Evolutionary conservation across 768 basidiomycete genomes (phyloP), one percentile per base, ranked within the genome.

Genomic region (Lactarius sanguifluus): DNA sequence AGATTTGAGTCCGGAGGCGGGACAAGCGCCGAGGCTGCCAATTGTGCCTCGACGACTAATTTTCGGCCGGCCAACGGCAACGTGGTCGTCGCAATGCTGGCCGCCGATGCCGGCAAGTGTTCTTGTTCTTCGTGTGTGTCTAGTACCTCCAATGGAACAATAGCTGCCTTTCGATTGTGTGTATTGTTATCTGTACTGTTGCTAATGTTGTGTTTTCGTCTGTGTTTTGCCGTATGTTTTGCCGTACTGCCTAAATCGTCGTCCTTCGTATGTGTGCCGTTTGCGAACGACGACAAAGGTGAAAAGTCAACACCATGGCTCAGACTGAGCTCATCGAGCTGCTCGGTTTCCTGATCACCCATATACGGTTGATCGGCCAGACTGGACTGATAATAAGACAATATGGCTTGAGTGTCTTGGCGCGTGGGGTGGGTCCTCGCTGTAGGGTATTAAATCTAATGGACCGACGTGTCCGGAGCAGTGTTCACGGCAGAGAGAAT

Each of bases 371-470:
- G 75, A 28, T 72, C 74, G 67, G 85, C 81, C 64, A 82, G 77
- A 64, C 83, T 77, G 9, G 86, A 85, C 71, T 85, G 81, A 77
- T 86, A 86, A 73, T 85, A 83, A 23, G 81, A 81, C 60, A 83
- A 73, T 67, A 83, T 81, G 57, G 76, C 74, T 57, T 83, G 81
- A 36, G 80, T 77, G 55, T 83, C 82, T 60, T 72, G 73, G 47
- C 77, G 75, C 10, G 70, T 66, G 28, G 71, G 38, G 50, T 56
- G 71, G 45, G 75, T 73, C 52, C 76, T 73, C 58, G 67, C 55
- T 10, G n/a, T 12, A n/a, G 8, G 59, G 55, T 5, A 50, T 56
- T 1, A 32, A 34, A n/a, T 61, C 64, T 61, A 28, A 61, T 36
- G 13, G 32, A 57, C 23, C 41, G 40, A 61, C 34, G 43, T 43